Evolutionary conservation across 2,329 filamentous ascomycete species (phyloP).

Genomic region (Pseudogymnoascus sp.): DNA sequence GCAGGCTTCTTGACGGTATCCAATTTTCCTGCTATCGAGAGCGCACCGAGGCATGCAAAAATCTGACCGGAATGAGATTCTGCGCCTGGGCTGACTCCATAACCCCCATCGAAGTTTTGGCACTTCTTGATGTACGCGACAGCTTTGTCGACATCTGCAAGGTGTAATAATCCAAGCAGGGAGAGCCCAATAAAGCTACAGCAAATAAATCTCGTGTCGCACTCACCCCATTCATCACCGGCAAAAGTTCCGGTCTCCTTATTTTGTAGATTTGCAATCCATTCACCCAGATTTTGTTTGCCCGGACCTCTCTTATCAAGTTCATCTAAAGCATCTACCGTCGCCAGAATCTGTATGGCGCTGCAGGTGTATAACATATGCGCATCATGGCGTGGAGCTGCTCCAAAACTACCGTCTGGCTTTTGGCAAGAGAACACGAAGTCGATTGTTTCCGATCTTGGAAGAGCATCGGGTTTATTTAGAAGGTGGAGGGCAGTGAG

Average conservation of each 20-base stretch:
- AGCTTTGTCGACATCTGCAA: constrained; percentile 73
- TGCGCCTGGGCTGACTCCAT: constrained; percentile 79
- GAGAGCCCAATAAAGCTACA: constrained; percentile 84
- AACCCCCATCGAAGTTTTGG: constrained; percentile 90
- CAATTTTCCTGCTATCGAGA: constrained; percentile 73
- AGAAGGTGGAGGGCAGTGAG: constrained; percentile 82
- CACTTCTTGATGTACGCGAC: constrained; percentile 73
- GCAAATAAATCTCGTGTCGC: constrained; percentile 90
- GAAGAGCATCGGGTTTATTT: constrained; percentile 69
- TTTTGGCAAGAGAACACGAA: constrained; percentile 96
- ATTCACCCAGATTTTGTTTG: constrained; percentile 58
- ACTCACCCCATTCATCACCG: constrained; percentile 94
- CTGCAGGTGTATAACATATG: constrained; percentile 96
- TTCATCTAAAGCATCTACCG: constrained; percentile 74
- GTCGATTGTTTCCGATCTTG: constrained; percentile 71
- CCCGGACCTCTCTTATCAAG: constrained; percentile 59
- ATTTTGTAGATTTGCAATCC: constrained; percentile 80
- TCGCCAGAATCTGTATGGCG: constrained; percentile 85
- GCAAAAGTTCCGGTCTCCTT: constrained; percentile 75
- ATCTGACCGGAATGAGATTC: constrained; percentile 95
- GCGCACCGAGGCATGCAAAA: constrained; percentile 83
- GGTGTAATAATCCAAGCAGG: constrained; percentile 61
- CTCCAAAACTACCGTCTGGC: constrained; percentile 82
- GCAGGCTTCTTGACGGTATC: constrained; percentile 77
- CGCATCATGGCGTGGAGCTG: constrained; percentile 86